A percentile compares a stretch with the other conserved stretches of the same genome.
Conservation (phyloP, 1,284 basidiomycete genomes). For the Ganoderma boninense region DNA sequence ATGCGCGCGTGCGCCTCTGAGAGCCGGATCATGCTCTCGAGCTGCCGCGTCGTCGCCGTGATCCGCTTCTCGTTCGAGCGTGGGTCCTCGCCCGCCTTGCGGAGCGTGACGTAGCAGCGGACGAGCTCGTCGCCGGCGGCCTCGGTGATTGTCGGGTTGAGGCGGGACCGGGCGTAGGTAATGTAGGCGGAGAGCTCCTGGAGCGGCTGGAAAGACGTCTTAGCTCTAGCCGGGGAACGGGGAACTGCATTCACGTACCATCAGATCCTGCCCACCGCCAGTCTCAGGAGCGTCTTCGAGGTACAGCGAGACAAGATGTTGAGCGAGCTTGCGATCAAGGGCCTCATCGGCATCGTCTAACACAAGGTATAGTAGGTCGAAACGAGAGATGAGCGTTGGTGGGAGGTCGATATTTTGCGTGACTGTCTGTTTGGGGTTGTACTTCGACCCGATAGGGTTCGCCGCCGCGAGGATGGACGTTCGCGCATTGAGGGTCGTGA, state of each 20-base stretch:
- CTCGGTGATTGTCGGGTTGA: conserved; percentile 91
- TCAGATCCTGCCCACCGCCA: conserved; percentile 69
- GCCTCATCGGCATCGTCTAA: conserved; percentile 94
- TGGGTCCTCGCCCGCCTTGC: conserved; percentile 91
- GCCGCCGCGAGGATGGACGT: conserved; percentile 98
- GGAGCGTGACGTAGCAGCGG: conserved; percentile 90
- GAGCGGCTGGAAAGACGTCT: conserved; percentile 65
- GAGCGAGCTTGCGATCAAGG: conserved; percentile 89
- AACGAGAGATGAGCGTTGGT: conserved; percentile 96
- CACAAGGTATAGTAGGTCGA: conserved; percentile 97
- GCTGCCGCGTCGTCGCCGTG: conserved; percentile 96
- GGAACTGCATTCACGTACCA: conserved; percentile 61
- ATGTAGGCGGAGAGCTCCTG: conserved; percentile 95
- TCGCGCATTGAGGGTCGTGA: conserved; percentile 96
- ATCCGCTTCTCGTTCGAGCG: conserved; percentile 92
- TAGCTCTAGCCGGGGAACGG: neutral
- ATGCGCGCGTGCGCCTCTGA: conserved; percentile 97
- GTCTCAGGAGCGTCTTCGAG: conserved; percentile 88
- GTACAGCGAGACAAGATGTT: conserved; percentile 94
- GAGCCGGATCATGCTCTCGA: conserved; percentile 98
- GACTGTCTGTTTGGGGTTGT: conserved; percentile 90
- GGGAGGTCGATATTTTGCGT: conserved; percentile 92
- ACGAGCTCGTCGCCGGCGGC: conserved; percentile 89
- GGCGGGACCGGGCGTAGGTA: conserved; percentile 89
- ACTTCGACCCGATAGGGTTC: conserved; percentile 96